Percentiles rank a stretch among this genome's conserved stretches.
These are phyloP conservation scores for Fraxinus velutina DNA, from an alignment of 305 asterid species.

Conservation along the genomic window DNA sequence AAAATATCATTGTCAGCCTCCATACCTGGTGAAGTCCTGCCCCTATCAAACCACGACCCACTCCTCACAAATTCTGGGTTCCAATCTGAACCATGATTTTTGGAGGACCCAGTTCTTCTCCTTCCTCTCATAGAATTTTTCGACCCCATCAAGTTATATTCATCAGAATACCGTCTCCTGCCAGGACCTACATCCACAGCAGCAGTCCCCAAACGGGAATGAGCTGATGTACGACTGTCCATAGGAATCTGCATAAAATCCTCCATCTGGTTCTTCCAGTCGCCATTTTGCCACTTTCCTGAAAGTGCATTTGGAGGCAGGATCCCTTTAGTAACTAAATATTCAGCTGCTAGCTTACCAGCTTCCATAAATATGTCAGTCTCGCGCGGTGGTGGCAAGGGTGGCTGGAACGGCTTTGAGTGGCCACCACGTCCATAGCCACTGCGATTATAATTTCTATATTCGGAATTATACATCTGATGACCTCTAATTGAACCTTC, in stretches of 20 bases:
- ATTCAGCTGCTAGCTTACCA: conserved; percentile 87
- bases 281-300: conserved; percentile 59
- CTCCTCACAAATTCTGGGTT: conserved; percentile 53
- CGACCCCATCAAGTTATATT: conserved; percentile 38
- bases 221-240: conserved; percentile 54
- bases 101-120: conserved; percentile 50
- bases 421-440: conserved; percentile 61
- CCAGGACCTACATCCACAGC: conserved; percentile 43
- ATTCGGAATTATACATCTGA: conserved; percentile 44
- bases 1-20: conserved; percentile 46
- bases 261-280: conserved; percentile 41
- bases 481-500: conserved; percentile 62
- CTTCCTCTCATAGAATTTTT: conserved; percentile 50
- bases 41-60: conserved; percentile 52
- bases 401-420: conserved; percentile 53
- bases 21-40: conserved; percentile 35
- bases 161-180: conserved; percentile 52
- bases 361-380: conserved; percentile 77
- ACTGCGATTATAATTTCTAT: conserved; percentile 52
- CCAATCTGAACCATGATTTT: conserved; percentile 47
- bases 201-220: conserved; percentile 56
- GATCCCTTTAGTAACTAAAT: conserved; percentile 71
- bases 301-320: conserved; percentile 70
- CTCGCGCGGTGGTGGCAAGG: conserved; percentile 40
- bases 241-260: conserved; percentile 29